Conservation (phyloP, 257 asterid genomes). For the Oldenlandia corymbosa region DNA sequence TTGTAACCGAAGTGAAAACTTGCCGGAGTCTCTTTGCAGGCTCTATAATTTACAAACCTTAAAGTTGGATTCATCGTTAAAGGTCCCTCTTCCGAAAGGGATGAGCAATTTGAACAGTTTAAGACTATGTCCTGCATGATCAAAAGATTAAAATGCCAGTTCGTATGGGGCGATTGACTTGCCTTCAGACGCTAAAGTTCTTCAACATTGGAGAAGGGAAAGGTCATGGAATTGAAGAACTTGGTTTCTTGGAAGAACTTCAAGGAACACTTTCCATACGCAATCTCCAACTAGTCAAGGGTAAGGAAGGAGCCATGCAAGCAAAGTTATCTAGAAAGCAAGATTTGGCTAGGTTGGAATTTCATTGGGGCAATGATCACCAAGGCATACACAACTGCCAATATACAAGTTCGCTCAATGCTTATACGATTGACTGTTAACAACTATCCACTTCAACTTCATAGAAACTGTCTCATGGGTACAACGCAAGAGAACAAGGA, state of each 20-base stretch:
- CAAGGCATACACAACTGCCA: too few species aligned
- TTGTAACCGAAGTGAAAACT: too few species aligned
- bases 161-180: conserved; percentile 23
- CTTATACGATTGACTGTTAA: neutral
- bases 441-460: neutral
- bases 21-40: too few species aligned
- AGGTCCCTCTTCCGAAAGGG: too few species aligned
- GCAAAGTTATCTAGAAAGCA: conserved; percentile 16
- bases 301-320: conserved; percentile 11
- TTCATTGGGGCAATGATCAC: conserved; percentile 8
- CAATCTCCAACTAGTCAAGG: conserved; percentile 13
- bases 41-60: too few species aligned
- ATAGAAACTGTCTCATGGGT: neutral
- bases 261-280: conserved; percentile 8
- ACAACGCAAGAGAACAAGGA: neutral
- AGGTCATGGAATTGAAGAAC: conserved; percentile 23
- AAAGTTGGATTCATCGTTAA: too few species aligned
- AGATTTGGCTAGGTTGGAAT: neutral
- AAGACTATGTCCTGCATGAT: too few species aligned
- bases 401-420: neutral
- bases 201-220: conserved; percentile 13
- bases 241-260: conserved; percentile 21
- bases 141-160: neutral
- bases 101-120: too few species aligned
- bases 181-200: conserved; percentile 9